A percentile compares a stretch with the other conserved stretches of the same genome.
phyloP scores from a whole-genome alignment of 768 basidiomycete genomes.

The Serendipita sp. region DNA sequence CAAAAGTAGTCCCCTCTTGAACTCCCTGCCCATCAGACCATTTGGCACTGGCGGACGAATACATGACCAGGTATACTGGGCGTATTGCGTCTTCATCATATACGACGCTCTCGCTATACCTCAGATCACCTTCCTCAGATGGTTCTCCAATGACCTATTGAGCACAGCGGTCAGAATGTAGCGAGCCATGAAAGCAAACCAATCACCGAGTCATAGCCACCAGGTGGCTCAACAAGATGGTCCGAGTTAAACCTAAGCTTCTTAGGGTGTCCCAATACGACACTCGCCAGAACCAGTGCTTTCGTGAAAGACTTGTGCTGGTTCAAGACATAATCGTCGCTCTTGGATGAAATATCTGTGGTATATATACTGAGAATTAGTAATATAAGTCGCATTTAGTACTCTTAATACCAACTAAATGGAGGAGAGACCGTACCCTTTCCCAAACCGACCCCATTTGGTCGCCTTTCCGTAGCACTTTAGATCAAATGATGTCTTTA shows the following conservation, averaged over 20 bases:
- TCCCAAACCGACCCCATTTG: conserved; percentile 47
- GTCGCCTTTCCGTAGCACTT: conserved; percentile 34
- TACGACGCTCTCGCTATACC: not conserved
- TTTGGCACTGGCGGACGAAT: not conserved
- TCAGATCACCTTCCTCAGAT: not conserved
- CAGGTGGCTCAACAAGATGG: not conserved
- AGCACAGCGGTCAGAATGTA: not conserved
- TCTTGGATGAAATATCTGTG: not conserved
- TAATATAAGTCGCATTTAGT: too few species aligned
- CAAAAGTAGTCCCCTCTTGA: too few species aligned
- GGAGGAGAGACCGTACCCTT: not conserved
- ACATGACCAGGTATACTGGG: not conserved
- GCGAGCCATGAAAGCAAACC: not conserved
- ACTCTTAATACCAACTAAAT: too few species aligned
- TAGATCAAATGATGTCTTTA: conserved; percentile 48
- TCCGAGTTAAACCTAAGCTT: not conserved
- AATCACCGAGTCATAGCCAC: not conserved
- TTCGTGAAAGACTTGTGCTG: not conserved
- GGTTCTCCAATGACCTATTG: not conserved
- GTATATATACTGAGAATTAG: not conserved
- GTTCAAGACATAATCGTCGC: not conserved
- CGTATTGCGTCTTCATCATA: not conserved
- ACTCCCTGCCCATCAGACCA: too few species aligned
- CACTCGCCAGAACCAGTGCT: not conserved
- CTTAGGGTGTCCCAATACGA: not conserved